A percentile compares a stretch with the other conserved stretches of the same genome.
phyloP scores from a whole-genome alignment of 164 flowering plant genomes.

The Kalanchoe fedtschenkoi region DNA sequence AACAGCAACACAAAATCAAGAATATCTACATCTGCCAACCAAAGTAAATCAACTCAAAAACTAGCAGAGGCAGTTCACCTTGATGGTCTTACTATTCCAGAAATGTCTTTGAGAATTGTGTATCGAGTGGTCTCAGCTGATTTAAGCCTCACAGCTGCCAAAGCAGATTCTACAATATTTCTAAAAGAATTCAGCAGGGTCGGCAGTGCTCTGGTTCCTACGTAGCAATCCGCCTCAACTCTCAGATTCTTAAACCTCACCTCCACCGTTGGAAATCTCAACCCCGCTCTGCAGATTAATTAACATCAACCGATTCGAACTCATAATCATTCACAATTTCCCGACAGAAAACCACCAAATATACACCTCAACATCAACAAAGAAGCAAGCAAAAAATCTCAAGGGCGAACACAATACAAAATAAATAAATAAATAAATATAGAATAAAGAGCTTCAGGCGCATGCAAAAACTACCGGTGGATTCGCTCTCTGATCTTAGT shows the following conservation, averaged over 20 bases:
- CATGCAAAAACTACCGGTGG: too few species aligned
- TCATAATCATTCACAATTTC: too few species aligned
- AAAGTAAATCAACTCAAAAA: neutral
- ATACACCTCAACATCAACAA: too few species aligned
- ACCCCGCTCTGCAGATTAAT: slow-evolving; percentile 47
- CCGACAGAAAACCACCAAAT: too few species aligned
- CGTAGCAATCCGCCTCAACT: slow-evolving; percentile 52
- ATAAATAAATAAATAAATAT: too few species aligned
- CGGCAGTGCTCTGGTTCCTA: slow-evolving; percentile 73
- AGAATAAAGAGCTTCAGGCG: too few species aligned
- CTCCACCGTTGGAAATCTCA: slow-evolving; percentile 65
- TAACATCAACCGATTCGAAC: too few species aligned
- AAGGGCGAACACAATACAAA: too few species aligned
- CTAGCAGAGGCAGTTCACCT: slow-evolving; percentile 28
- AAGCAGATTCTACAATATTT: slow-evolving; percentile 46
- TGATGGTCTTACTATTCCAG: slow-evolving; percentile 76
- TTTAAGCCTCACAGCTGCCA: slow-evolving; percentile 43
- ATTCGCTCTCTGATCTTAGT: too few species aligned
- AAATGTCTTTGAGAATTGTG: slow-evolving; percentile 62
- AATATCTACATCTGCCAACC: too few species aligned
- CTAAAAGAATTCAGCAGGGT: slow-evolving; percentile 46
- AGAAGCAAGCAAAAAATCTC: too few species aligned
- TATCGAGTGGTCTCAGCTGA: slow-evolving; percentile 47
- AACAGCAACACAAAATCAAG: too few species aligned
- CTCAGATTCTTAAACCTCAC: slow-evolving; percentile 61